phyloP scores from a whole-genome alignment of 352 stramenopile genomes.

The Phytopythium helicoides region DNA sequence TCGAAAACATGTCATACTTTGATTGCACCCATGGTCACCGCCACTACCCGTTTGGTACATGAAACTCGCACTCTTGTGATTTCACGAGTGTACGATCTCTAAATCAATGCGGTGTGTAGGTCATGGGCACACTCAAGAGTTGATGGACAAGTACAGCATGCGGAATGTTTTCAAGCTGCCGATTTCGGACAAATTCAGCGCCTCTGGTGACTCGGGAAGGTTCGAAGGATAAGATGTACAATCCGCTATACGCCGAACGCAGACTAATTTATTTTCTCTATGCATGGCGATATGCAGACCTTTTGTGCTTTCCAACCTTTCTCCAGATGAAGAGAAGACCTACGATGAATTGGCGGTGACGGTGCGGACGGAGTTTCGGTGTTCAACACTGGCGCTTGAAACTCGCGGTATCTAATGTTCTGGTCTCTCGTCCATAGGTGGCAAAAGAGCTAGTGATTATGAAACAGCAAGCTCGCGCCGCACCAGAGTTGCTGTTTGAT shows the following conservation, averaged over 20 bases:
- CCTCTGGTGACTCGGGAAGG: conserved; percentile 71
- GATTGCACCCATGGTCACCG: conserved; percentile 84
- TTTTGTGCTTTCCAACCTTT: conserved; percentile 72
- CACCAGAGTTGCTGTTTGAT: conserved; percentile 78
- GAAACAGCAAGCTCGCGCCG: conserved; percentile 64
- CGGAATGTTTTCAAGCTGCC: conserved; percentile 86
- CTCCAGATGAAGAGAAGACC: conserved; percentile 55
- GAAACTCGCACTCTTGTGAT: too few species aligned
- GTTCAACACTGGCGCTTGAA: too few species aligned
- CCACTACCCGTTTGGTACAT: conserved; percentile 83
- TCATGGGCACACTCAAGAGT: conserved; percentile 65
- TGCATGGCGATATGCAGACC: conserved; percentile 30
- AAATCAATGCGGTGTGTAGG: conserved; percentile 40
- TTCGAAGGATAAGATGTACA: conserved; percentile 21
- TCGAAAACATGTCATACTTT: conserved; percentile 99
- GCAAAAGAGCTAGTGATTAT: conserved; percentile 79
- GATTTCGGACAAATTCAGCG: conserved; percentile 74
- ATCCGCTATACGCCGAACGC: too few species aligned
- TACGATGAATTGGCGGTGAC: conserved; percentile 70
- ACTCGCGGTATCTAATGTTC: too few species aligned
- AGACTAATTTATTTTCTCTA: too few species aligned
- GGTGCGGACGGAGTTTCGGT: conserved; percentile 17
- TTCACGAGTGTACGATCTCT: too few species aligned
- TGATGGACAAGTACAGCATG: conserved; percentile 78
- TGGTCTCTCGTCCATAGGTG: conserved; percentile 34